A percentile compares a stretch with the other conserved stretches of the same genome.
These are phyloP conservation scores for Moesziomyces aphidis DNA, from an alignment of 1,284 basidiomycete species.

Conservation along the genomic window DNA sequence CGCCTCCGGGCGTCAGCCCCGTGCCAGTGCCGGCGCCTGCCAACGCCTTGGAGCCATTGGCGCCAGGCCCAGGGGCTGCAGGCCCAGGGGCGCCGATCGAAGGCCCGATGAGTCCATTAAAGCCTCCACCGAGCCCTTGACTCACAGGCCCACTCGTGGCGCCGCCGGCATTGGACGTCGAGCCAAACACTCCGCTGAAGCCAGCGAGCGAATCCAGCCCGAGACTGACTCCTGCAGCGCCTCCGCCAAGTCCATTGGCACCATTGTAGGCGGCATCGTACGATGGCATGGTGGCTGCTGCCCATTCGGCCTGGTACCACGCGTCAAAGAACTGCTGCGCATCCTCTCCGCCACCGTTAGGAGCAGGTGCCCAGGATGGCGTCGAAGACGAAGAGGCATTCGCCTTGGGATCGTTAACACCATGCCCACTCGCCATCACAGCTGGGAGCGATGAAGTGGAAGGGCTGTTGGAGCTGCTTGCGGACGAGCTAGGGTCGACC, in stretches of 20 bases:
- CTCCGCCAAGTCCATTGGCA: slow-evolving; percentile 25
- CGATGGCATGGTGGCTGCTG: slow-evolving; percentile 46
- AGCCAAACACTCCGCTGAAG: slow-evolving; percentile 21
- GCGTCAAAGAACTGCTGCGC: slow-evolving; percentile 54
- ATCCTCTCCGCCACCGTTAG: slow-evolving; percentile 40
- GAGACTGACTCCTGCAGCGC: slow-evolving; percentile 35
- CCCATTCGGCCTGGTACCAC: slow-evolving; percentile 56
- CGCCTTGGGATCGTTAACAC: slow-evolving; percentile 8
- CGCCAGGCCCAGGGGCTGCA: not conserved
- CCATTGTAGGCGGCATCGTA: slow-evolving; percentile 46
- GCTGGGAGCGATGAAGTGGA: slow-evolving; percentile 29
- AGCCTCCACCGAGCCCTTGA: slow-evolving; percentile 39
- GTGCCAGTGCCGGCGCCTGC: not conserved
- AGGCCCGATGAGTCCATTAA: slow-evolving; percentile 29
- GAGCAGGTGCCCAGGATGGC: slow-evolving; percentile 13
- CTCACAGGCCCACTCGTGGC: slow-evolving; percentile 7
- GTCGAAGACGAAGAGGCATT: slow-evolving; percentile 33
- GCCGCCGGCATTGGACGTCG: not conserved
- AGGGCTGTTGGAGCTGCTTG: slow-evolving; percentile 34
- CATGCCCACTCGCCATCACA: slow-evolving; percentile 2
- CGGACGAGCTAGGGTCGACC: slow-evolving; percentile 21
- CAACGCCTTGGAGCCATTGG: not conserved
- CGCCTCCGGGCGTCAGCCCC: slow-evolving; percentile 21
- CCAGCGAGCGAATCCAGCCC: slow-evolving; percentile 33
- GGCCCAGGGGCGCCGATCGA: slow-evolving; percentile 24